phyloP scores from a whole-genome alignment of 2,329 filamentous ascomycete genomes.

The Diaporthe citriasiana region DNA sequence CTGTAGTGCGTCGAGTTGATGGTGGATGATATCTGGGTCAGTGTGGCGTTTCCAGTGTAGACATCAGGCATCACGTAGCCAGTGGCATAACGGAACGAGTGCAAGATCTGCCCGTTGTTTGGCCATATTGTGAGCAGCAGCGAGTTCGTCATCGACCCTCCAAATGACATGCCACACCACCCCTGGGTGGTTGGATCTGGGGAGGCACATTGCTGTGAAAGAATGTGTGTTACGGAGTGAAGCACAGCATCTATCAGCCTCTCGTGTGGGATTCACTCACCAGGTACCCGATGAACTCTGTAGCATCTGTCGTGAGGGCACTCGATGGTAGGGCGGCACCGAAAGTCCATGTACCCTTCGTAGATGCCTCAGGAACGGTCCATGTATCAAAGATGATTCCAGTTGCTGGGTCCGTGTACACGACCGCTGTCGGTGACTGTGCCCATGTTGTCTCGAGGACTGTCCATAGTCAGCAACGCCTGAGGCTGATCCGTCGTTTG shows the following conservation, averaged over 20 bases:
- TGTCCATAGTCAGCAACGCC: not conserved
- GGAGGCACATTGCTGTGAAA: conserved; percentile 57
- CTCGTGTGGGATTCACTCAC: conserved; percentile 51
- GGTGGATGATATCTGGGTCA: conserved; percentile 68
- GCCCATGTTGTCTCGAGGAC: conserved; percentile 39
- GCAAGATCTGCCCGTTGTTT: conserved; percentile 61
- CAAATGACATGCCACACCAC: conserved; percentile 67
- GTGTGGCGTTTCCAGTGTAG: conserved; percentile 70
- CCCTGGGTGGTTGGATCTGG: conserved; percentile 58
- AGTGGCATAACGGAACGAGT: conserved; percentile 65
- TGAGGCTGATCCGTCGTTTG: not conserved
- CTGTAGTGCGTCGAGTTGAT: conserved; percentile 69
- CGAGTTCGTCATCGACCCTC: conserved; percentile 66
- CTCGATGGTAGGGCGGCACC: conserved; percentile 64
- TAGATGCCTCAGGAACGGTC: conserved; percentile 54
- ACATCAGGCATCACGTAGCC: conserved; percentile 68
- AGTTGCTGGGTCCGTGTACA: conserved; percentile 61
- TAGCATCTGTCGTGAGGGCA: conserved; percentile 58
- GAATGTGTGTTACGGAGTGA: conserved; percentile 15
- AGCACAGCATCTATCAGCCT: conserved; percentile 2
- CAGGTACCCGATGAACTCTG: conserved; percentile 68
- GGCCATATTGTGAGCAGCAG: conserved; percentile 68
- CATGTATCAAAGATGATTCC: conserved; percentile 68
- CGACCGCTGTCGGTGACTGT: conserved; percentile 47
- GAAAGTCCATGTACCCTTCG: conserved; percentile 53